Evolutionary conservation across 2,329 filamentous ascomycete genomes (phyloP), one percentile per base, ranked within the genome.

Genomic region (Bisporella sp.): DNA sequence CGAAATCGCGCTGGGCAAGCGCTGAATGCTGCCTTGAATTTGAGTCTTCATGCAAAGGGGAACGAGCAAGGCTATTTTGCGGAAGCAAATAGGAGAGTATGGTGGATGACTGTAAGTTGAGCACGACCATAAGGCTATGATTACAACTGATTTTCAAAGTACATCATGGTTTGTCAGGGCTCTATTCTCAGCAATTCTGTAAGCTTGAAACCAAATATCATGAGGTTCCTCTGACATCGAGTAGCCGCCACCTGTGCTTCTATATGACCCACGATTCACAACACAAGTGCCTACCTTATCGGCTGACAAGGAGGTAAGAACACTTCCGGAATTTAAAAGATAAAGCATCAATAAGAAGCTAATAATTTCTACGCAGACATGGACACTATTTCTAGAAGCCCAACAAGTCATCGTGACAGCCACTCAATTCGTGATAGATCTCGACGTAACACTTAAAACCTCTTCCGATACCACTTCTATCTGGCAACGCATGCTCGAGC

Each of bases 41-140:
- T 73, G 29, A 68, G 64, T 5, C 62, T 78, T 1, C 74, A 77
- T 57, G 62, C 60, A 11, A 66, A 64, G 44, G 64, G 58, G 5
- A 63, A 67, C 5, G 62, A 63, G 5, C 67, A 72, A 33, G 69
- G 72, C 41, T 60, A 63, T 39, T 74, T 66, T 52, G 62, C 70
- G 1, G 74, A 78, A 55, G 71, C 71, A 9, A 69, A 69, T 56
- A 65, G 73, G 31, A 67, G 74, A 31, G 66, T 70, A 5, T 78
- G 74, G 74, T 78, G 75, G 75, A 76, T 76, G 72, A 76, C 74
- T 13, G 69, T 71, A 55, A 39, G 68, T 56, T n/a, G 39, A 37
- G 13, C 31, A 28, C 3, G 41, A 46, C 13, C n/a, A n/a, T 21
- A 1, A 3, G 29, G 11, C 6, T 21, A 43, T 13, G 12, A 5